Evolutionary conservation across 108 stramenopile species (phyloP), one percentile per base, ranked within the genome.

Genomic region (Nannochloropsis gaditana): DNA sequence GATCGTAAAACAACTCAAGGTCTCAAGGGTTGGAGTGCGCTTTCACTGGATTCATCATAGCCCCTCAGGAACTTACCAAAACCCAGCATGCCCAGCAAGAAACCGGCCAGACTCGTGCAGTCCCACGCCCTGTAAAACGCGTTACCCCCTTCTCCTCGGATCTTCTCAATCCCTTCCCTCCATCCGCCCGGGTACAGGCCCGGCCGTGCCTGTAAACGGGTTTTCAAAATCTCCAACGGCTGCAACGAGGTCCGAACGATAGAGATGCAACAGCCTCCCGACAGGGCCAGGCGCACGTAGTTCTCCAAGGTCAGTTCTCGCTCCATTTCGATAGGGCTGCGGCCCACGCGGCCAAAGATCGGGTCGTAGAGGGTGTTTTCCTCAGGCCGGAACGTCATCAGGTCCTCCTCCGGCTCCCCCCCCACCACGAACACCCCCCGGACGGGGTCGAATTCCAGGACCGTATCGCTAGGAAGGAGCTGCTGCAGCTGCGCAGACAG

Each of bases 211-310:
- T 86, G 86, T 43, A 86, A 59, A 2, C 59, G 82, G 43, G 86
- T 86, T 59, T 86, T 86, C 5, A 87, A 73, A 79, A 79, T 83
- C 79, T 84, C 86, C 15, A 86, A n/a, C 4, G 86, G 86, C 82
- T 86, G 86, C 19, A 86, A 44, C 42, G 45, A 44, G 43, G 82
- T 79, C 19, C 86, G 42, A 6, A 86, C 86, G 9, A 87, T 59
- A 5, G 79, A 44, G 80, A 83, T 87, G 83, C 86, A 87, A 10
- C 45, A 45, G 41, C 83, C 86, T 45, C 86, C 86, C 9, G 79
- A 44, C 21, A 79, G 43, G 43, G 86, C 83, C 83, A 87, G 83
- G 83, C 83, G 83, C 41, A 84, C 45, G n/a, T 87, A 87, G 73
- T 87, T 79, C 86, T 87, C 79, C 42, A 45, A 1, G 1, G 43